Conservation (phyloP, 2,329 filamentous ascomycete genomes). For the Aspergillus pseudotamarii region DNA sequence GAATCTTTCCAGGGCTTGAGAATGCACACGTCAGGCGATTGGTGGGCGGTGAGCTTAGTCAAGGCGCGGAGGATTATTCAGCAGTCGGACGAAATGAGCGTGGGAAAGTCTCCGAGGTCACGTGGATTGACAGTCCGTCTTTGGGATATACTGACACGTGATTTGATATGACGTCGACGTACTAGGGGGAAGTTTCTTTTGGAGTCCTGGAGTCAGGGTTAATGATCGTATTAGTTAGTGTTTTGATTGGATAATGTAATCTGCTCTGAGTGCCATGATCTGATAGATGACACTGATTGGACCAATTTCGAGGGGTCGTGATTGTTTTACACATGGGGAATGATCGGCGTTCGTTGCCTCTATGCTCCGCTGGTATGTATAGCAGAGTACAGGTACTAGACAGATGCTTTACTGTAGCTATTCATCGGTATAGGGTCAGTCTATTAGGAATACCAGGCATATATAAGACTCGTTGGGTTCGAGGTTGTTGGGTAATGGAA, state of each 20-base stretch:
- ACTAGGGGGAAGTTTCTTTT: background rate
- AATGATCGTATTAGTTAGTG: too few species aligned
- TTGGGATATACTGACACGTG: background rate
- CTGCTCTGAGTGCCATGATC: background rate
- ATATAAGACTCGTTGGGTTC: background rate
- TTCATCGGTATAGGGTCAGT: background rate
- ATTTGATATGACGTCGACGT: background rate
- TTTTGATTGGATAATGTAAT: background rate
- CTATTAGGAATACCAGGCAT: too few species aligned
- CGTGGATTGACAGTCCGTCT: background rate
- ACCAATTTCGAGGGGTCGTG: background rate
- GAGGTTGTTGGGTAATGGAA: background rate
- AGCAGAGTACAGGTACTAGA: background rate
- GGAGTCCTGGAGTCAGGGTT: too few species aligned
- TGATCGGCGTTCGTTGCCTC: background rate
- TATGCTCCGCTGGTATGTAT: background rate
- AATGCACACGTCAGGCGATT: background rate
- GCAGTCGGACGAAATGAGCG: background rate
- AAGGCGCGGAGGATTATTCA: background rate
- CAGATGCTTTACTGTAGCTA: background rate
- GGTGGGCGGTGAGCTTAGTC: background rate
- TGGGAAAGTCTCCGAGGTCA: background rate
- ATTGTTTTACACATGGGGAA: background rate
- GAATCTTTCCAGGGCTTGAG: background rate
- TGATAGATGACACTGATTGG: background rate